These are phyloP conservation scores for Apiospora hydei DNA, from an alignment of 2,329 filamentous ascomycete species.

Conservation along the genomic window DNA sequence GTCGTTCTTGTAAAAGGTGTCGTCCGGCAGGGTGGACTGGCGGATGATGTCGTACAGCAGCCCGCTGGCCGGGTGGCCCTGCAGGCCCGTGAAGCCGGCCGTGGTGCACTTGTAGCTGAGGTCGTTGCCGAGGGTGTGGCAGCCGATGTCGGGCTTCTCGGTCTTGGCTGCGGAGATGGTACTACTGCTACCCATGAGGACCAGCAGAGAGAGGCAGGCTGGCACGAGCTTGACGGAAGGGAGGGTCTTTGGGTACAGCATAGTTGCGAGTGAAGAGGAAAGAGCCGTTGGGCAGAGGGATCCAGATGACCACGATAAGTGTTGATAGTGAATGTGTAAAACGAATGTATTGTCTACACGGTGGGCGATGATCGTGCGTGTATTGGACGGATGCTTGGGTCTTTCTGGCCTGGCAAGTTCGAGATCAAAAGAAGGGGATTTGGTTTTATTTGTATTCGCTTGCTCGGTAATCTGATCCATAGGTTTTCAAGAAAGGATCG, in stretches of 20 bases:
- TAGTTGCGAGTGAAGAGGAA: neutral
- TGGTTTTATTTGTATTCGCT: neutral
- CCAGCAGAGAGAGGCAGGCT: neutral
- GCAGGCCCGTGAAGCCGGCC: neutral
- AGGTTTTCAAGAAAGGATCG: neutral
- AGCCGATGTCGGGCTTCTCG: neutral
- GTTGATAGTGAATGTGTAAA: neutral
- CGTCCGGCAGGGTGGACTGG: slow-evolving; percentile 2
- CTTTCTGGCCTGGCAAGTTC: neutral
- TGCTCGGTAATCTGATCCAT: neutral
- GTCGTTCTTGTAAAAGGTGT: neutral
- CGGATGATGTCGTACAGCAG: slow-evolving; percentile 17
- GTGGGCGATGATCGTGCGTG: neutral
- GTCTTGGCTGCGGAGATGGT: neutral
- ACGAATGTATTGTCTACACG: neutral
- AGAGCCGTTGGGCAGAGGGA: too few species aligned
- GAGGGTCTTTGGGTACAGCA: neutral
- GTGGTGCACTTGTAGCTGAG: neutral
- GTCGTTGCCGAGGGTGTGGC: neutral
- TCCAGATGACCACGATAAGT: neutral
- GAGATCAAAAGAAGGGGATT: neutral
- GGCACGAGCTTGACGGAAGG: neutral
- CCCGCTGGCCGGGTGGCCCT: neutral
- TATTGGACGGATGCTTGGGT: neutral
- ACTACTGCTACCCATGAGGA: neutral